Base-by-base conservation (phyloP, 495 filamentous ascomycete genomes). In the Lentithecium fluviatile region DNA sequence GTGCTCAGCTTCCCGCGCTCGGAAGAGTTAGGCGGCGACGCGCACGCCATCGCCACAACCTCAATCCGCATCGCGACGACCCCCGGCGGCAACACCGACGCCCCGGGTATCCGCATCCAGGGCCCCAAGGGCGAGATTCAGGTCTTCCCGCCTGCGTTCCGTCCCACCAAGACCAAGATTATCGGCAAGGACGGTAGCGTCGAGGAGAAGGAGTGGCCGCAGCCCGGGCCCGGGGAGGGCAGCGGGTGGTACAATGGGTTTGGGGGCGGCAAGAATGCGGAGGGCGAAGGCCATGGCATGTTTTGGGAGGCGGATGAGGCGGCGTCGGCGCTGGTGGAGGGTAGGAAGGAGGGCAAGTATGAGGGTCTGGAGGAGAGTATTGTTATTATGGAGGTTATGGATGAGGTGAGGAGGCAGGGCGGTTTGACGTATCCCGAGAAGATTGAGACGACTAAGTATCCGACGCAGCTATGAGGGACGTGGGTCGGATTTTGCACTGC, bases 231-330 rank as follows among this genome's bases (percentile, higher is more conserved):
- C 13, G 65, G 65, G 1, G 54, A 55, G 24, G 64, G 64, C 15
- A 67, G 64, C 25, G 59, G 59, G 0, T 67, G 53, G 53, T 56
- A 67, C 36, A 67, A 67, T 34, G 64, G 64, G 0, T 67, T 67
- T 25, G 64, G 71, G 38, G 77, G 62, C 15, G 47, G 34, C 17
- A 40, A 38, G 15, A 52, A 67, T 12, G 25, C 53, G 17, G 64
- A 63, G 46, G 64, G 64, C n/a, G 64, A 63, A n/a, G 90, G 88
- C 20, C 84, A 89, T 64, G 93, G 91, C 21, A 96, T 95, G 90
- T 93, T 89, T 75, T 97, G 89, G 89, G 91, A 96, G 73, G 94
- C 93, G 17, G 93, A 97, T 78, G 91, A 93, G 77, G 87, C 83
- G 57, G 91, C 87, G 40, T 79, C 87, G 21, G 95, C 89, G 68